Base-by-base conservation (phyloP, 2,329 filamentous ascomycete species). In the Scedosporium aurantiacum region DNA sequence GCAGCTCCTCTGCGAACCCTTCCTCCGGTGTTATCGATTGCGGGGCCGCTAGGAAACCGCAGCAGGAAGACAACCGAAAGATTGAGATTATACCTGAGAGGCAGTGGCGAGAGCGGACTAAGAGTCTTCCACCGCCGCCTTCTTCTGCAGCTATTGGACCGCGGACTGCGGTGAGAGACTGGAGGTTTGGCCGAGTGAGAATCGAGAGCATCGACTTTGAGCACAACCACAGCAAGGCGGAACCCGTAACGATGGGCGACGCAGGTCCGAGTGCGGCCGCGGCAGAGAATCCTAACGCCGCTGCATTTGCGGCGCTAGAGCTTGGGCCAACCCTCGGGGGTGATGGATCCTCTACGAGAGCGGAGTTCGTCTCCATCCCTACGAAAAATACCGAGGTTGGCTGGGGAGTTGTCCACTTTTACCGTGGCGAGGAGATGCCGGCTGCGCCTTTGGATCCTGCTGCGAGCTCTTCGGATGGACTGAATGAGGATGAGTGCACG, bases 391-490 rank as follows among this genome's bases (percentile, higher is more conserved):
- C 90, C 0, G 88, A 96, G 63, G 80, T 91, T 1, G 90, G 91
- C 50, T 97, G 91, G 88, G 94, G 94, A 1, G 85, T 97, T 14
- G 91, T 99, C 2, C 94, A 97, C 72, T 82, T 99, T 28, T 99
- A 97, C 72, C 84, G 92, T 8, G 93, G 97, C 72, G 83, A 83
- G 1, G 84, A 91, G 63, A 89, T 95, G 71, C 87, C 86, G 0
- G 78, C 83, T 1, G 82, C 78, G 55, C 60, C 64, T 40, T 64
- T 67, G 45, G 67, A 66, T 10, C 56, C 64, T 4, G 66, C 66
- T 45, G 72, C 71, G 58, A 62, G 64, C 23, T 69, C 65, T n/a
- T 68, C 68, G 28, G 65, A 68, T 50, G 70, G 71, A 50, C 67
- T 63, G 2, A 60, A 64, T 32, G 71, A 79, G n/a, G 82, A 85